Evolutionary conservation across 2,329 filamentous ascomycete genomes (phyloP), one percentile per base, ranked within the genome.

Genomic region (Clonostachys rhizophaga): DNA sequence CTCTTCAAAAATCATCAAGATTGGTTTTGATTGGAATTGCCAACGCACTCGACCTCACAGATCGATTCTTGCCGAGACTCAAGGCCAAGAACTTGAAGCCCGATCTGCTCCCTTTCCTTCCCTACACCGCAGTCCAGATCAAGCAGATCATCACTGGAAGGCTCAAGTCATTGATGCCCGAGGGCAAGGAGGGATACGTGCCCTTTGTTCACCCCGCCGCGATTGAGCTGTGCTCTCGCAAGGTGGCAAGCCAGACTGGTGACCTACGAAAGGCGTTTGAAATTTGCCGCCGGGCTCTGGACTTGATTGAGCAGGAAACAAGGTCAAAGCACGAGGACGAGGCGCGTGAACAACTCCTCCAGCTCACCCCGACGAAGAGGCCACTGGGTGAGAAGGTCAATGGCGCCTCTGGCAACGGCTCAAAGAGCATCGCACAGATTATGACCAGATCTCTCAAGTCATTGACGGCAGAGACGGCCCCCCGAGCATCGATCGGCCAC

Each of bases 221-320:
- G 16, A 91, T 99, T 55, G 89, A 95, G 59, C 84, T 99, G 41
- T 95, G 92, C 63, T 87, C 94, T 8, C 89, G 94, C 64, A 99
- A 97, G 64, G 89, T 99, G 14, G 87, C 94, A 5, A 90, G 87
- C 46, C 92, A 97, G 63, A 96, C 90, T 0, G 94, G 94, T 40
- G 94, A 99, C 64, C 68, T 99, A 43, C 88, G 94, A 50, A 96
- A 95, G 66, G 92, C 91, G 1, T 96, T 97, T 58, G 92, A 96
- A 65, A 89, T 99, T 50, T 91, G 92, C 64, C 86, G 90, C 42
- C 83, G 90, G 46, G 90, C 91, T 5, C 83, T 99, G 47, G 92
- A 97, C 64, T 70, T 96, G 18, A 83, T 96, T 43, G 94, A 97
- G 67, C 75, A 81, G 45, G 92, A 97, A 65, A 92, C 88, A 2